Evolutionary conservation across 495 filamentous ascomycete species (phyloP).

Genomic region (Penicillium pulvis): DNA sequence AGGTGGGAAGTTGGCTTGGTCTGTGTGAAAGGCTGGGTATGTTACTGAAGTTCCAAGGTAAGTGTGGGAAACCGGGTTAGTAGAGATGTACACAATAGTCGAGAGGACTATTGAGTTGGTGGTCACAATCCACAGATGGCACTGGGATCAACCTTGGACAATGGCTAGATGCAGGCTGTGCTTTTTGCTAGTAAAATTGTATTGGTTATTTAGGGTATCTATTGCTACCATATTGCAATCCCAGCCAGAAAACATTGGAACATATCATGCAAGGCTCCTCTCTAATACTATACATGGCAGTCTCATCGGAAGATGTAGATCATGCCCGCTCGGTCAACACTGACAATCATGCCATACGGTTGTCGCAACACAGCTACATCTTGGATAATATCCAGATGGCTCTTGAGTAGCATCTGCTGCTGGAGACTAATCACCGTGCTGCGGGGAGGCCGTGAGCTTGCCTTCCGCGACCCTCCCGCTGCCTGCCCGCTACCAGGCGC

Average conservation of each 20-base stretch:
- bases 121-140: no score
- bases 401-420: slow-evolving; percentile 82
- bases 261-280: background rate
- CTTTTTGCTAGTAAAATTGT: no score
- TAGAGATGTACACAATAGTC: no score
- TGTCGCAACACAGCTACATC: slow-evolving; percentile 86
- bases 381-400: slow-evolving; percentile 83
- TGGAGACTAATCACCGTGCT: slow-evolving; percentile 86
- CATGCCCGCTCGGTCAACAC: slow-evolving; percentile 87
- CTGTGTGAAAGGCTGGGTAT: background rate
- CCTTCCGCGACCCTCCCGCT: slow-evolving; percentile 37
- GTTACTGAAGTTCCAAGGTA: no score
- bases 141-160: no score
- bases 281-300: background rate
- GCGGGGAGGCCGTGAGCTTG: slow-evolving; percentile 58
- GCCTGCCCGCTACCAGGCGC: slow-evolving; percentile 31
- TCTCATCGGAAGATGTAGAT: slow-evolving; percentile 82
- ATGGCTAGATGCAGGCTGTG: no score
- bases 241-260: background rate
- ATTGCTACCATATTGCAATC: slow-evolving; percentile 2
- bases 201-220: background rate
- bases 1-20: background rate
- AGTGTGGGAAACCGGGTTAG: no score
- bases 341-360: slow-evolving; percentile 91
- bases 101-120: no score